Evolutionary conservation across 1,284 basidiomycete species (phyloP).

Genomic region (Cerioporus squamosus): DNA sequence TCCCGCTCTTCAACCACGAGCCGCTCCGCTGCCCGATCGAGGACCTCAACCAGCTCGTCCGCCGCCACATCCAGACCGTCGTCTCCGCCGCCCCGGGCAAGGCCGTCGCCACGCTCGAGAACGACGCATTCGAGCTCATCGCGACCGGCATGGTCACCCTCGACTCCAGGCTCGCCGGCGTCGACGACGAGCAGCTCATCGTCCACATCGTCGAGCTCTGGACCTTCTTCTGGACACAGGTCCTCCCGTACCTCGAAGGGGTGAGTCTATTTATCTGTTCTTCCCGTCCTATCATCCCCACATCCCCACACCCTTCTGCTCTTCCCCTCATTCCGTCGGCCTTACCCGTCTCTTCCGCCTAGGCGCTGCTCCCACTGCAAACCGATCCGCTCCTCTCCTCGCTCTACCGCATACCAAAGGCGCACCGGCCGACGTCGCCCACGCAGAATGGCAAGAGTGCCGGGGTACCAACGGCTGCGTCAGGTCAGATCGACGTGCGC

Average conservation of each 20-base stretch:
- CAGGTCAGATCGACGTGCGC: constrained; percentile 74
- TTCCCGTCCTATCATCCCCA: too few species aligned
- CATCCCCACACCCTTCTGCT: not conserved
- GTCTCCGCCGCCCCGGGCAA: constrained; percentile 68
- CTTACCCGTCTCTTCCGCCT: not conserved
- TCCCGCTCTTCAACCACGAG: constrained; percentile 93
- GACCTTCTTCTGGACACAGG: constrained; percentile 94
- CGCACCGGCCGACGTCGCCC: constrained; percentile 56
- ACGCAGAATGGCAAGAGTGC: constrained; percentile 52
- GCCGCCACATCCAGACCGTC: constrained; percentile 73
- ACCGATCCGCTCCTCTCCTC: constrained; percentile 72
- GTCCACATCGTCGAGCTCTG: constrained; percentile 85
- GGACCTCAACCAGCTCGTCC: constrained; percentile 85
- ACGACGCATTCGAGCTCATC: constrained; percentile 84
- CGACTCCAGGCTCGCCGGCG: constrained; percentile 77
- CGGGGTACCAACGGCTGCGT: constrained; percentile 30
- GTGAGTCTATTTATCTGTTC: constrained; percentile 45
- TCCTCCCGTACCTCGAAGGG: constrained; percentile 89
- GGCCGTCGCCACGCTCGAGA: constrained; percentile 70
- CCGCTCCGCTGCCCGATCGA: constrained; percentile 91
- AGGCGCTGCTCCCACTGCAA: constrained; percentile 80
- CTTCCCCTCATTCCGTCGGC: too few species aligned
- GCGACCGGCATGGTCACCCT: constrained; percentile 91
- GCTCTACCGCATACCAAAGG: constrained; percentile 66
- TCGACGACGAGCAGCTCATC: constrained; percentile 79